phyloP scores from a whole-genome alignment of 2,329 filamentous ascomycete species.

The Pyricularia grisea region DNA sequence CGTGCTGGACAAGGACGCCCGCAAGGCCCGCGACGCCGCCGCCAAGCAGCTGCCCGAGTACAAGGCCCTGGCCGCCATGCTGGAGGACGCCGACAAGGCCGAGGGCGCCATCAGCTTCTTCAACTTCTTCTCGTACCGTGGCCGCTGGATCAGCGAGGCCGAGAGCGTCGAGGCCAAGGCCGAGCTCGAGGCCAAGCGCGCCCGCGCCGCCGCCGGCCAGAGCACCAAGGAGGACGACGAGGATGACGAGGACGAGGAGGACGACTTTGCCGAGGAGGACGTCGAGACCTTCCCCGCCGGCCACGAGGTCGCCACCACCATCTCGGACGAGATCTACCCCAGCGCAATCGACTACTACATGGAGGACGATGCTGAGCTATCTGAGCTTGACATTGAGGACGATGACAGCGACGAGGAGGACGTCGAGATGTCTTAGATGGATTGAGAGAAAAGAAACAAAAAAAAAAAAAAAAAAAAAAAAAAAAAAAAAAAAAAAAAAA shows the following conservation, averaged over 20 bases:
- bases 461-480: neutral
- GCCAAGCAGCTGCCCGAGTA: slow-evolving; percentile 3
- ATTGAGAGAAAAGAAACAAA: neutral
- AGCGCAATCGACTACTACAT: slow-evolving; percentile 11
- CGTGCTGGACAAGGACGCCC: neutral
- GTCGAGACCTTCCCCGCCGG: slow-evolving; percentile 6
- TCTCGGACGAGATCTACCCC: slow-evolving; percentile 11
- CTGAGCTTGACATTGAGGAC: slow-evolving; percentile 9
- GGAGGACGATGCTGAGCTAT: slow-evolving; percentile 11
- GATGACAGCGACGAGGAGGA: slow-evolving; percentile 9
- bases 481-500: no score
- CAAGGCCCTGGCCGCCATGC: slow-evolving; percentile 43
- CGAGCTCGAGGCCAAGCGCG: slow-evolving; percentile 12
- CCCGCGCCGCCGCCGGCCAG: slow-evolving; percentile 4
- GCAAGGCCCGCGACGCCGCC: slow-evolving; percentile 2
- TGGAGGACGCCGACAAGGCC: slow-evolving; percentile 27
- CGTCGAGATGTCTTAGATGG: slow-evolving; percentile 9
- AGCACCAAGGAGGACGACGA: slow-evolving; percentile 13
- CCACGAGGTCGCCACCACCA: slow-evolving; percentile 10
- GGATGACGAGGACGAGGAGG: slow-evolving; percentile 4
- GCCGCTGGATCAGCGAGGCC: slow-evolving; percentile 48
- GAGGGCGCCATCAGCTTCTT: slow-evolving; percentile 50
- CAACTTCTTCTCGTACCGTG: slow-evolving; percentile 59
- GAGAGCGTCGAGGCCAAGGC: slow-evolving; percentile 45
- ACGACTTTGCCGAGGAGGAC: slow-evolving; percentile 1